Evolutionary conservation across 2,329 filamentous ascomycete species (phyloP).

Genomic region (Calonectria pseudoreteaudii): DNA sequence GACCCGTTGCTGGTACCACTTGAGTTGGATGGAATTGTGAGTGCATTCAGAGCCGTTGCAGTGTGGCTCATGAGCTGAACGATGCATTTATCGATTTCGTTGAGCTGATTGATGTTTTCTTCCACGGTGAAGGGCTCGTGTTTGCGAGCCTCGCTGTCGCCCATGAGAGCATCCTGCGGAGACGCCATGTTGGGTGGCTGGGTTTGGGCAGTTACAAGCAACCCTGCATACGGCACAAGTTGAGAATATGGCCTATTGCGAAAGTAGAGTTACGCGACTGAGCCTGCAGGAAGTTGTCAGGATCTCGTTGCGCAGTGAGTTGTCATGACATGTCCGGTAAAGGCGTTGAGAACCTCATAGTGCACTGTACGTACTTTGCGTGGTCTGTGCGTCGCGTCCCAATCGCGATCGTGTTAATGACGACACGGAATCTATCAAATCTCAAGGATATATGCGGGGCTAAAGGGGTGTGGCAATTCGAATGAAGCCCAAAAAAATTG

Average conservation of each 20-base stretch:
- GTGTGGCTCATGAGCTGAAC: conserved; percentile 57
- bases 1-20: conserved; percentile 27
- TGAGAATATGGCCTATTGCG: background rate
- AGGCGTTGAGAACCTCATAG: background rate
- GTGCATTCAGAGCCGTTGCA: conserved; percentile 58
- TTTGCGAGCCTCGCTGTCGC: conserved; percentile 38
- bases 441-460: background rate
- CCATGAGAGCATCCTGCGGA: conserved; percentile 48
- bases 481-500: background rate
- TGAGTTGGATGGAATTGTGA: conserved; percentile 50
- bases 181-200: conserved; percentile 43
- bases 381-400: conserved; percentile 9
- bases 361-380: background rate
- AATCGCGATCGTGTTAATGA: conserved; percentile 3
- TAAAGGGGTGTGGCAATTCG: too few relatives aligned
- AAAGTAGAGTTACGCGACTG: background rate
- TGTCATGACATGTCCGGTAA: background rate
- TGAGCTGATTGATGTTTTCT: conserved; percentile 84
- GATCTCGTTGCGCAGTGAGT: background rate
- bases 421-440: background rate
- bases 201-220: background rate
- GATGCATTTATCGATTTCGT: conserved; percentile 76
- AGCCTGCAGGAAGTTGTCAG: background rate
- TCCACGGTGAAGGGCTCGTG: conserved; percentile 74
- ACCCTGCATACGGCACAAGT: background rate